Base-by-base conservation (phyloP, 805 yeast species). In the Candida pseudofarinosa region DNA sequence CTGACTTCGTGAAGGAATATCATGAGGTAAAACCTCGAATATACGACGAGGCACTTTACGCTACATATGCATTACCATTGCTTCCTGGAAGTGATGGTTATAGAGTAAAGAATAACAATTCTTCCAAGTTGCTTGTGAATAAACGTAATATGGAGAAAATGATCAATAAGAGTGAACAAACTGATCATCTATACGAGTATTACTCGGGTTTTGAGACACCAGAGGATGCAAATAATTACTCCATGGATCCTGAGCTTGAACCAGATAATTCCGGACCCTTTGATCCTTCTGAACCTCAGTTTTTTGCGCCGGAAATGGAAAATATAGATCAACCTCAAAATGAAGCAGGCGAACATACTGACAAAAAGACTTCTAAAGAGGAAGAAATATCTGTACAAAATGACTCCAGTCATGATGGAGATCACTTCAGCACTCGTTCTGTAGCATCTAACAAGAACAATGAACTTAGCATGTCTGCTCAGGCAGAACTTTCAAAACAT, bases 281-380 rank as follows among this genome's bases (percentile, higher is more conserved):
- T 60, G 88, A 89, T 59, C 97, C 97, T 0, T 80, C 89, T 13
- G 97, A 89, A 57, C 97, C 97, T 0, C 97, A 89, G 55, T 88
- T 77, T 56, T 89, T 89, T 63, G 83, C 90, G 2, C 75, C 77
- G 2, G 59, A 63, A 4, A 34, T 54, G 18, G 51, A 65, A 54
- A 41, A 49, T 48, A 7, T 43, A 51, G 33, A 64, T 20, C 39
- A 41, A 19, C 52, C 47, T 23, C 52, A 48, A 2, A 43, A 26
- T 33, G 35, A 36, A 34, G 30, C 31, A 40, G 32, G 19, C 19
- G 12, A 42, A 20, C 36, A 38, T 37, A 32, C 35, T 39, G 35
- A 14, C 26, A 35, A 33, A 13, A 15, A 34, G 19, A 33, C 16
- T 15, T 26, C 42, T 6, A 13, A 15, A 31, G 37, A 40, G 51